Conservation (phyloP, 2,329 filamentous ascomycete species). For the Fusarium sp. region DNA sequence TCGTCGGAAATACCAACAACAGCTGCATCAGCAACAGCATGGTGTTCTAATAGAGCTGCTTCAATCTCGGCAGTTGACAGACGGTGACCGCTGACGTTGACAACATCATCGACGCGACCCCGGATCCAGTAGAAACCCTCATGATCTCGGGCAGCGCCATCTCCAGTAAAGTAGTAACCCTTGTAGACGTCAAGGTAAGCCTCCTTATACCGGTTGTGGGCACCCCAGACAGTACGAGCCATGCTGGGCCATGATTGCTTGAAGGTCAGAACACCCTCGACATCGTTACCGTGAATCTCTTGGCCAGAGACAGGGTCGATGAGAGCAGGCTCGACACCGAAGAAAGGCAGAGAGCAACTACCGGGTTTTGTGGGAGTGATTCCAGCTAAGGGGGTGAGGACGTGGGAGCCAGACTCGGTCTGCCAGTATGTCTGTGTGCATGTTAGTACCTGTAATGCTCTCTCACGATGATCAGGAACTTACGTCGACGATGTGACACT, state of each 20-base stretch:
- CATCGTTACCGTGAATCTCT: slow-evolving; percentile 94
- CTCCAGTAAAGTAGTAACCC: slow-evolving; percentile 97
- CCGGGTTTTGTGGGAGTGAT: slow-evolving; percentile 97
- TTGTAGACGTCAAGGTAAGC: slow-evolving; percentile 98
- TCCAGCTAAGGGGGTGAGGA: slow-evolving; percentile 92
- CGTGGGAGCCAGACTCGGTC: slow-evolving; percentile 97
- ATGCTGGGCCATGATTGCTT: slow-evolving; percentile 99
- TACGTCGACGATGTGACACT: slow-evolving; percentile 94
- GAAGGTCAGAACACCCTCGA: slow-evolving; percentile 95
- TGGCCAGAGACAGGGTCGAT: slow-evolving; percentile 96
- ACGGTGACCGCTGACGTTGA: slow-evolving; percentile 96
- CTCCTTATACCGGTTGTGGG: slow-evolving; percentile 98
- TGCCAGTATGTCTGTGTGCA: slow-evolving; percentile 92
- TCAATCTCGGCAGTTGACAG: slow-evolving; percentile 98
- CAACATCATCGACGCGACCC: slow-evolving; percentile 96
- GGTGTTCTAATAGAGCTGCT: slow-evolving; percentile 93
- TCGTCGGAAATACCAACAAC: slow-evolving; percentile 95
- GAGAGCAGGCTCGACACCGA: slow-evolving; percentile 96
- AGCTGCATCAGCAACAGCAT: slow-evolving; percentile 89
- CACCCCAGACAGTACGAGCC: slow-evolving; percentile 97
- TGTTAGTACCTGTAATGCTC: slow-evolving; percentile 25
- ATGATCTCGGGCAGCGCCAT: slow-evolving; percentile 94
- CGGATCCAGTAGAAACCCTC: slow-evolving; percentile 99
- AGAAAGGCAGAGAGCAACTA: slow-evolving; percentile 95
- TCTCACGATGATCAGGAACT: slow-evolving; percentile 56